phyloP scores from a whole-genome alignment of 2,329 filamentous ascomycete genomes.

The Leptographium wingfieldii region DNA sequence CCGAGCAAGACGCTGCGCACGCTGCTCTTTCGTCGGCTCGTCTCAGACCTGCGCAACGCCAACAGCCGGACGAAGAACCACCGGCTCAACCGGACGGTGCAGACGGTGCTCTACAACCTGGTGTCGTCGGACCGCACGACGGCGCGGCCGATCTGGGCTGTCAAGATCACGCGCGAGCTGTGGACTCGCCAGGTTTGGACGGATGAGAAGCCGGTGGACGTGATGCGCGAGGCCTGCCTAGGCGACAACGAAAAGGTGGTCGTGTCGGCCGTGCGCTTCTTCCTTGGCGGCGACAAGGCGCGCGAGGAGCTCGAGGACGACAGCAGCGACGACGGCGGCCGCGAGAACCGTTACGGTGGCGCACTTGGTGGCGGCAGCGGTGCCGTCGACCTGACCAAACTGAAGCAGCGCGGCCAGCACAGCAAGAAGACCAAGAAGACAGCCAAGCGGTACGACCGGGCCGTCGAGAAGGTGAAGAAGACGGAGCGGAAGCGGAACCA shows the following conservation, averaged over 20 bases:
- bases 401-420: conserved; percentile 77
- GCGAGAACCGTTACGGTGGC: conserved; percentile 17
- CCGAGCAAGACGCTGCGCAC: conserved; percentile 79
- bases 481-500: conserved; percentile 79
- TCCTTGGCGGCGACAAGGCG: conserved; percentile 91
- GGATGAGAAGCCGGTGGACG: conserved; percentile 80
- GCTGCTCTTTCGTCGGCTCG: conserved; percentile 76
- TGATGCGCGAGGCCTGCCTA: conserved; percentile 90
- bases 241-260: conserved; percentile 90
- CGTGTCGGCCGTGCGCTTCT: conserved; percentile 78
- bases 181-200: conserved; percentile 97
- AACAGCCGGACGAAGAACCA: conserved; percentile 87
- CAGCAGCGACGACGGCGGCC: conserved; percentile 61
- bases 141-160: conserved; percentile 83
- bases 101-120: conserved; percentile 86
- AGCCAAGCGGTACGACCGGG: conserved; percentile 64
- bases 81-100: conserved; percentile 81
- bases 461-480: conserved; percentile 68
- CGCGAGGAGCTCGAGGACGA: conserved; percentile 87
- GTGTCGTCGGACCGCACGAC: conserved; percentile 76
- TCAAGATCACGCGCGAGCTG: conserved; percentile 86
- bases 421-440: conserved; percentile 96
- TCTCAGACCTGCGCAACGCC: conserved; percentile 77
- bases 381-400: conserved; percentile 57
- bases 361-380: conserved; percentile 10